These are phyloP conservation scores for Gamarada debralockiae DNA, from an alignment of 495 filamentous ascomycete species.

Conservation along the genomic window DNA sequence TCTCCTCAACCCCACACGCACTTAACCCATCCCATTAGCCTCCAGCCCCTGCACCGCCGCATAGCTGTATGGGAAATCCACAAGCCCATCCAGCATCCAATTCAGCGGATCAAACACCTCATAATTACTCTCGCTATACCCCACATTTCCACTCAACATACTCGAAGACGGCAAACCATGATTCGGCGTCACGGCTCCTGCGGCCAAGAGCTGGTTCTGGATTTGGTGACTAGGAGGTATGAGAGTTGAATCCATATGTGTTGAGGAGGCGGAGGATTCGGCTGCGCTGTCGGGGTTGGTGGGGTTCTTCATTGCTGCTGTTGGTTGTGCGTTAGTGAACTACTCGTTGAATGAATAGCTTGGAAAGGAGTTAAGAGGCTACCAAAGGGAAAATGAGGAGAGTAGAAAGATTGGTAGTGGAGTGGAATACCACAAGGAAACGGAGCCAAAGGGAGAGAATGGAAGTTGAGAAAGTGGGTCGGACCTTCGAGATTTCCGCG, in stretches of 20 bases:
- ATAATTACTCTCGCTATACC: conserved; percentile 27
- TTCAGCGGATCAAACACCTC: conserved; percentile 66
- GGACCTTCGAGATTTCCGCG: conserved; percentile 75
- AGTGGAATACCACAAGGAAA: too few relatives aligned
- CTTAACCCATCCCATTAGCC: conserved; percentile 17
- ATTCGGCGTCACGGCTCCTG: conserved; percentile 17
- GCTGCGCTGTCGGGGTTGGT: conserved; percentile 79
- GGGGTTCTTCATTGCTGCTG: conserved; percentile 76
- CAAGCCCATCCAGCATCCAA: conserved; percentile 83
- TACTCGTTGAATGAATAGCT: too few relatives aligned
- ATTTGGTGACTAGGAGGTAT: conserved; percentile 36
- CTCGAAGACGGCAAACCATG: conserved; percentile 10
- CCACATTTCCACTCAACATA: conserved; percentile 20
- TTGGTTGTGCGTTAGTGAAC: conserved; percentile 8
- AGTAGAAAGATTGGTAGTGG: too few relatives aligned
- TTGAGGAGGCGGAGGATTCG: conserved; percentile 67
- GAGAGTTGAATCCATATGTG: conserved; percentile 47
- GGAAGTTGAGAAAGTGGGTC: too few relatives aligned
- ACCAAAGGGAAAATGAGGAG: background rate
- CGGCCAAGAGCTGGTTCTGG: conserved; percentile 21
- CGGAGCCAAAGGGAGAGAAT: too few relatives aligned
- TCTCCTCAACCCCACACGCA: background rate
- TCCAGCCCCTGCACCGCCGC: conserved; percentile 27
- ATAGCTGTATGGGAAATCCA: conserved; percentile 72
- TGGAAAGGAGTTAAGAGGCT: background rate